phyloP scores from a whole-genome alignment of 2,329 filamentous ascomycete species.

The Penicillium concentricum region DNA sequence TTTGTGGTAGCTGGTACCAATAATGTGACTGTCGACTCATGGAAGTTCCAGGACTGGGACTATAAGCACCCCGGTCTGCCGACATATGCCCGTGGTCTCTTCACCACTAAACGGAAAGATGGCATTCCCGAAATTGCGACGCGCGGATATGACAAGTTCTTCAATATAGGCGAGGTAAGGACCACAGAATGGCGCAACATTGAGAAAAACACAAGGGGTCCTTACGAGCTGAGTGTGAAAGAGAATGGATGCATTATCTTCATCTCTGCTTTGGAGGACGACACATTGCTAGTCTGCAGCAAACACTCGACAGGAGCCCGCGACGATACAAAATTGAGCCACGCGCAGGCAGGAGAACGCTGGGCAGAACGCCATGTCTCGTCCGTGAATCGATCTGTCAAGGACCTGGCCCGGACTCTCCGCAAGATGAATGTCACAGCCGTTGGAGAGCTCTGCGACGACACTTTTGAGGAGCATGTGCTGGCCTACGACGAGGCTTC shows the following conservation, averaged over 20 bases:
- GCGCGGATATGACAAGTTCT: conserved; percentile 98
- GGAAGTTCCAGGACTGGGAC: conserved; percentile 92
- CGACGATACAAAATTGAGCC: conserved; percentile 69
- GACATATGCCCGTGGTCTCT: conserved; percentile 89
- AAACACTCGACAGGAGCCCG: conserved; percentile 92
- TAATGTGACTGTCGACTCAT: conserved; percentile 75
- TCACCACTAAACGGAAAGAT: conserved; percentile 71
- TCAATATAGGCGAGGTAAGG: conserved; percentile 81
- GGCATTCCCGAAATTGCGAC: conserved; percentile 75
- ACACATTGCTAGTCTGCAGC: conserved; percentile 90
- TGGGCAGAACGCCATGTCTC: conserved; percentile 80
- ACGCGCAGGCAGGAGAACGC: conserved; percentile 77
- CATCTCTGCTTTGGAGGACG: conserved; percentile 85
- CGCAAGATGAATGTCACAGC: conserved; percentile 84
- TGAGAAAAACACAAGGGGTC: conserved; percentile 70
- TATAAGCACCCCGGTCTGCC: conserved; percentile 86
- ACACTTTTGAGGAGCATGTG: conserved; percentile 95
- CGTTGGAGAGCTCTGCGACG: conserved; percentile 94
- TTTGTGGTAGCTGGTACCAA: conserved; percentile 67
- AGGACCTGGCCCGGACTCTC: conserved; percentile 74
- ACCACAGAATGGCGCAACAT: conserved; percentile 84
- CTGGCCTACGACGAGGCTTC: conserved; percentile 79
- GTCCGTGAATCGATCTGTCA: conserved; percentile 72
- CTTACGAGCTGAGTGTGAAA: conserved; percentile 94
- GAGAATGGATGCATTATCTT: conserved; percentile 99